Percentiles rank a stretch among this genome's conserved stretches.
Conservation (phyloP, 768 basidiomycete species). For the Myochromella boudieri region DNA sequence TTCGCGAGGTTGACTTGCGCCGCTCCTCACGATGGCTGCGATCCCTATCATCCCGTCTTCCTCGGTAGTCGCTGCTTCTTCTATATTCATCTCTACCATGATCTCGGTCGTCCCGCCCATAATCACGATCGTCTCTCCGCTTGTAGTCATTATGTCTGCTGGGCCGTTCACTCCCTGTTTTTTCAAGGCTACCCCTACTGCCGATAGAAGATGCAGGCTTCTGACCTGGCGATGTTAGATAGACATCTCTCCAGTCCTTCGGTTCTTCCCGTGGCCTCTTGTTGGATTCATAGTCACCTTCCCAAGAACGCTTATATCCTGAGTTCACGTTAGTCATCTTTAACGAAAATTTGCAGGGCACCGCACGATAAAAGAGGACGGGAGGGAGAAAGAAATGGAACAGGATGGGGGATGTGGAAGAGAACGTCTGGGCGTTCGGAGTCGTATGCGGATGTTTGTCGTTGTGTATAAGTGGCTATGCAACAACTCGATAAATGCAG, state of each 20-base stretch:
- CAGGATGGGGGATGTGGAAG: too few species aligned
- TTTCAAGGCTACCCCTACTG: slow-evolving; percentile 38
- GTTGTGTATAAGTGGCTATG: too few species aligned
- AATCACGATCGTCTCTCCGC: slow-evolving; percentile 9
- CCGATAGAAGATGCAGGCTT: slow-evolving; percentile 20
- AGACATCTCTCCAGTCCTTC: slow-evolving; percentile 71
- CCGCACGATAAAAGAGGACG: slow-evolving; percentile 84
- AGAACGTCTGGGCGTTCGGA: too few species aligned
- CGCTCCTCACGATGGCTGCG: slow-evolving; percentile 24
- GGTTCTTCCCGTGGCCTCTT: slow-evolving; percentile 59
- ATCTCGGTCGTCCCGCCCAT: slow-evolving; percentile 29
- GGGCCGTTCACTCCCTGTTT: slow-evolving; percentile 28
- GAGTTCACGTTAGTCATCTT: slow-evolving; percentile 82
- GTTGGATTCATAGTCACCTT: slow-evolving; percentile 48
- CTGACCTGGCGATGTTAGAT: slow-evolving; percentile 42
- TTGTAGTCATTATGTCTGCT: slow-evolving; percentile 28
- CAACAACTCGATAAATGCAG: too few species aligned
- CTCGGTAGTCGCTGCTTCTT: slow-evolving; percentile 15
- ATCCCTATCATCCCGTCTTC: slow-evolving; percentile 22
- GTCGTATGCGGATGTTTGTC: too few species aligned
- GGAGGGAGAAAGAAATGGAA: too few species aligned
- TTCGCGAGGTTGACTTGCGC: slow-evolving; percentile 20
- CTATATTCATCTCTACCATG: slow-evolving; percentile 32
- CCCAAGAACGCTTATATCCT: slow-evolving; percentile 83
- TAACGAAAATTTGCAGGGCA: slow-evolving; percentile 59